A percentile compares a stretch with the other conserved stretches of the same genome.
Evolutionary conservation across 2,329 filamentous ascomycete species (phyloP).

Genomic region (Cladobotryum mycophilum): DNA sequence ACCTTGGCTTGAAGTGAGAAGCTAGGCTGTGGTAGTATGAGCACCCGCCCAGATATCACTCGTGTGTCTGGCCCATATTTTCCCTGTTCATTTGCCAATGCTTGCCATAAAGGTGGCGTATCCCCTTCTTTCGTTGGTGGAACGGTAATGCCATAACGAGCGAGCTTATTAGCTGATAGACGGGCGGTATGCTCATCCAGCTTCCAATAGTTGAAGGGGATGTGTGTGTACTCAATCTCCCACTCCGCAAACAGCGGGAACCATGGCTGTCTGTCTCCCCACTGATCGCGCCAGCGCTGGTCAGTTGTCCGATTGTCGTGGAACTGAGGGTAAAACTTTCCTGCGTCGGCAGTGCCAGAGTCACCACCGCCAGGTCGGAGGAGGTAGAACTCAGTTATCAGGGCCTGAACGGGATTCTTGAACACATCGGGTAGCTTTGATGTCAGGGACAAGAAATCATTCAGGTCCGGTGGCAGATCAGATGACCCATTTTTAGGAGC

Average conservation of each 20-base stretch:
- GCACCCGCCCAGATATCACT: slow-evolving; percentile 27
- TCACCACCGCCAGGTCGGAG: slow-evolving; percentile 1
- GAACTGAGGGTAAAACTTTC: slow-evolving; percentile 10
- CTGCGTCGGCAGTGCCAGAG: not conserved
- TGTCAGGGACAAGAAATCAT: not conserved
- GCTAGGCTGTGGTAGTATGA: slow-evolving; percentile 35
- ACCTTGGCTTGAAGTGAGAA: slow-evolving; percentile 28
- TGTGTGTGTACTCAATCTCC: slow-evolving; percentile 36
- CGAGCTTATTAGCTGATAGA: slow-evolving; percentile 4
- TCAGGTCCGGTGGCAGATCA: not conserved
- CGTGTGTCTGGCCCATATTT: slow-evolving; percentile 18
- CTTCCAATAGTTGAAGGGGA: slow-evolving; percentile 27
- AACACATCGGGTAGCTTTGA: slow-evolving; percentile 1
- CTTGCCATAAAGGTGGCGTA: slow-evolving; percentile 6
- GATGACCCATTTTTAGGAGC: not conserved
- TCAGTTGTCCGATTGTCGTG: slow-evolving; percentile 6
- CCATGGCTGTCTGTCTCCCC: slow-evolving; percentile 31
- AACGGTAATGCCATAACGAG: slow-evolving; percentile 8
- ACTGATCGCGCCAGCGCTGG: slow-evolving; percentile 23
- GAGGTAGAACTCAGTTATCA: slow-evolving; percentile 7
- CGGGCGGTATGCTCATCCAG: slow-evolving; percentile 20
- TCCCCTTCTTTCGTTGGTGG: not conserved
- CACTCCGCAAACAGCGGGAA: slow-evolving; percentile 38
- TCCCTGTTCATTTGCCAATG: not conserved
- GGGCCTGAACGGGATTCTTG: not conserved